Percentiles rank a stretch among this genome's conserved stretches.
phyloP scores from a whole-genome alignment of 768 basidiomycete genomes.

The Amanita pseudoporphyria region DNA sequence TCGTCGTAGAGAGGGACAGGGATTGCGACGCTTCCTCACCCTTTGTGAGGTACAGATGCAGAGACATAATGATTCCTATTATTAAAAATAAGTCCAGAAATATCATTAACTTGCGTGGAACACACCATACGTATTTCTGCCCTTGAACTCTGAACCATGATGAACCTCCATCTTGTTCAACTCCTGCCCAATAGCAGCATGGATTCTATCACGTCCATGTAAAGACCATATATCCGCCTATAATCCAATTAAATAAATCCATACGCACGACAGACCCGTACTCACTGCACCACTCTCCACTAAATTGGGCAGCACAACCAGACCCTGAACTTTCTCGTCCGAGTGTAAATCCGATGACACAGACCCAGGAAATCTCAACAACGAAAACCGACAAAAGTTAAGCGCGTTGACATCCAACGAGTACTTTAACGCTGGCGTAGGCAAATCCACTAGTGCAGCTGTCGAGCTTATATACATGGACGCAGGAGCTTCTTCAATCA shows the following conservation, averaged over 20 bases:
- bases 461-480: constrained; percentile 38
- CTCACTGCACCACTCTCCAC: constrained; percentile 78
- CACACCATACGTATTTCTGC: constrained; percentile 48
- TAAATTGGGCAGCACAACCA: constrained; percentile 81
- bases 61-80: constrained; percentile 82
- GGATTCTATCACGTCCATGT: constrained; percentile 57
- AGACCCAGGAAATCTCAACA: constrained; percentile 26
- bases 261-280: background rate
- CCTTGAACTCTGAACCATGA: constrained; percentile 36
- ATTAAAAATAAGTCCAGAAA: background rate
- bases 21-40: background rate
- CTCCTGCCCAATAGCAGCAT: constrained; percentile 75
- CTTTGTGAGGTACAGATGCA: constrained; percentile 48
- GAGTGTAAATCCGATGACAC: background rate
- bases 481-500: constrained; percentile 33
- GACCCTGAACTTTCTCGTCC: constrained; percentile 11
- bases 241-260: background rate
- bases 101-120: background rate
- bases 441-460: constrained; percentile 40
- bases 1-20: constrained; percentile 12
- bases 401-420: constrained; percentile 88
- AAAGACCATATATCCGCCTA: constrained; percentile 87
- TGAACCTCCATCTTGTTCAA: constrained; percentile 22
- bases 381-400: constrained; percentile 87
- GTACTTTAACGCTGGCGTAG: constrained; percentile 43